Evolutionary conservation across 352 stramenopile species (phyloP).

Genomic region (Globisporangium apiculatum): DNA sequence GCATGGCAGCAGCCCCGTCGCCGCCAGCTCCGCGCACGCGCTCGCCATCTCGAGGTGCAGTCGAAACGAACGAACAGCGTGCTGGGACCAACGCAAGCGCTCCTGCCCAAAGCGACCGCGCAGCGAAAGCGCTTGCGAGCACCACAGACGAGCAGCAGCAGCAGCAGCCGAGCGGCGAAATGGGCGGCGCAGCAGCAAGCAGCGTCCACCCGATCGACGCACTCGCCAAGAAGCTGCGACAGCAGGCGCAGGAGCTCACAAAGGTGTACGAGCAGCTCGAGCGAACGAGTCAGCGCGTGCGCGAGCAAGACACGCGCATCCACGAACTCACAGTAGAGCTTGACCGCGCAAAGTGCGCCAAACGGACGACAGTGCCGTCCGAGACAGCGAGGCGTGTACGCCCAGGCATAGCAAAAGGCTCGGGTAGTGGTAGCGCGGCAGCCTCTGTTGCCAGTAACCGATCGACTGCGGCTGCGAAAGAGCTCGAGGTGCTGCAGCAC

Average conservation of each 20-base stretch:
- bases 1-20: too few species aligned
- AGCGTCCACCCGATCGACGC: conserved; percentile 52
- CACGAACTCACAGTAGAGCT: conserved; percentile 38
- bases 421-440: neutral
- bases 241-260: conserved; percentile 65
- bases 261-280: conserved; percentile 66
- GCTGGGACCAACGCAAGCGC: too few species aligned
- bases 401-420: neutral
- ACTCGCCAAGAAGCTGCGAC: conserved; percentile 63
- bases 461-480: conserved; percentile 3
- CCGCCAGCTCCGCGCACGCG: too few species aligned
- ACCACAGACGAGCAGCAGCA: too few species aligned
- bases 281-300: conserved; percentile 38
- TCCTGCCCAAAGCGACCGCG: too few species aligned
- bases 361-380: neutral
- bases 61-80: too few species aligned
- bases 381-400: neutral
- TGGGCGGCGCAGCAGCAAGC: neutral
- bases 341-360: conserved; percentile 15
- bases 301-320: conserved; percentile 26
- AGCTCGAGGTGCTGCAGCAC: conserved; percentile 22
- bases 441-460: neutral
- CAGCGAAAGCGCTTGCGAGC: too few species aligned
- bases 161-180: too few species aligned
- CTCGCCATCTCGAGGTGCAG: too few species aligned